Evolutionary conservation across 192 early-diverging fungal species (phyloP).

Genomic region (Chytriomyces confervae): DNA sequence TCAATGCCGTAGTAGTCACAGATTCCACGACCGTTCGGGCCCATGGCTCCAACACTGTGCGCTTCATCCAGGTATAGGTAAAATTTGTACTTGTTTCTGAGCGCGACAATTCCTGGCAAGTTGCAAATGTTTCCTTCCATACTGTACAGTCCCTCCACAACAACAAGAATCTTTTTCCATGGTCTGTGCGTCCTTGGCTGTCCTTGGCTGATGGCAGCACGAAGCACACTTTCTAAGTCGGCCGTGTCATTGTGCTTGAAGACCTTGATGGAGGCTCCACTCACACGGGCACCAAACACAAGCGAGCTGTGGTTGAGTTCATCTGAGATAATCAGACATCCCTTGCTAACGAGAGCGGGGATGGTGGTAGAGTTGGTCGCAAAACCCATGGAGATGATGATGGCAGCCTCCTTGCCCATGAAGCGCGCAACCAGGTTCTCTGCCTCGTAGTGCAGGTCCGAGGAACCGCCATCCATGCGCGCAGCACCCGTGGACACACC

Average conservation of each 20-base stretch:
- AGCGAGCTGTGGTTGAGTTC: conserved; percentile 95
- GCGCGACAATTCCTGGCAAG: conserved; percentile 83
- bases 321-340: conserved; percentile 92
- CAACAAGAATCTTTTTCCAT: conserved; percentile 98
- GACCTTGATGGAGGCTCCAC: conserved; percentile 87
- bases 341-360: conserved; percentile 81
- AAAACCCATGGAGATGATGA: conserved; percentile 95
- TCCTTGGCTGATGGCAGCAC: conserved; percentile 89
- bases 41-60: conserved; percentile 94
- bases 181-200: conserved; percentile 97
- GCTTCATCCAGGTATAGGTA: conserved; percentile 98
- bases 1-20: conserved; percentile 96
- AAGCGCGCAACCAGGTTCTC: conserved; percentile 90
- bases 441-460: conserved; percentile 73
- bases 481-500: conserved; percentile 74
- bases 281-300: conserved; percentile 91
- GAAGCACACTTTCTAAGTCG: conserved; percentile 80
- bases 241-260: conserved; percentile 92
- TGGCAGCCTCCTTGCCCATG: conserved; percentile 83
- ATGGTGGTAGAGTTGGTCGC: conserved; percentile 96
- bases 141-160: conserved; percentile 96
- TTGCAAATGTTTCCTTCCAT: conserved; percentile 96
- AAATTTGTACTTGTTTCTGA: conserved; percentile 93
- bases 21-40: conserved; percentile 90
- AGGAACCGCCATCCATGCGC: conserved; percentile 75